Evolutionary conservation across 371 early-diverging fungal species (phyloP).

Genomic region (Actinomortierella wolfii): DNA sequence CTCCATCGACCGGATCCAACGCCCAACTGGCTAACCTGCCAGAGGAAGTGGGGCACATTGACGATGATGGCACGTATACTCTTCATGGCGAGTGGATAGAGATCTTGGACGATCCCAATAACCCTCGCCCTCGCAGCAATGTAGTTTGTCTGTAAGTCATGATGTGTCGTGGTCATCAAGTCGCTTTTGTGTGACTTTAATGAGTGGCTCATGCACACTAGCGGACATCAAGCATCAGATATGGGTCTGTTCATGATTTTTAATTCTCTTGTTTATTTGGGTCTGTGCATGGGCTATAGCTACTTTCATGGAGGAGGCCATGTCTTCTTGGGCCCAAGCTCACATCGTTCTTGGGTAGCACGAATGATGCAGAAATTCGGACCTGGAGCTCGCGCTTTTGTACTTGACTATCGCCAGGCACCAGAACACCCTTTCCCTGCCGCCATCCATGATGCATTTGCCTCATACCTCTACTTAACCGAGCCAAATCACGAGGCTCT

Average conservation of each 20-base stretch:
- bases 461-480: conserved; percentile 73
- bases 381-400: conserved; percentile 47
- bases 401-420: conserved; percentile 79
- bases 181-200: too few species aligned
- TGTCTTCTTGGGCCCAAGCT: conserved; percentile 18
- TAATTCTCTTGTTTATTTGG: too few species aligned
- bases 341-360: conserved; percentile 16
- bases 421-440: conserved; percentile 86
- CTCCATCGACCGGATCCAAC: not conserved
- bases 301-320: conserved; percentile 11
- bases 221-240: too few species aligned
- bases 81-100: conserved; percentile 35
- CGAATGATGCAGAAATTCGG: conserved; percentile 15
- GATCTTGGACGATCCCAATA: conserved; percentile 7
- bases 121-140: conserved; percentile 12
- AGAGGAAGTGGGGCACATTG: conserved; percentile 21
- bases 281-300: too few species aligned
- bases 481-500: conserved; percentile 54
- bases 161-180: too few species aligned
- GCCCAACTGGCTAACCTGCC: conserved; percentile 26
- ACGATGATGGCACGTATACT: conserved; percentile 25
- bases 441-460: conserved; percentile 79
- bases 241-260: too few species aligned
- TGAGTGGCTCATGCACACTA: too few species aligned
- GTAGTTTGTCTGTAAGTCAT: conserved; percentile 25